Conservation (phyloP, 2,329 filamentous ascomycete species). For the Scedosporium boydii region DNA sequence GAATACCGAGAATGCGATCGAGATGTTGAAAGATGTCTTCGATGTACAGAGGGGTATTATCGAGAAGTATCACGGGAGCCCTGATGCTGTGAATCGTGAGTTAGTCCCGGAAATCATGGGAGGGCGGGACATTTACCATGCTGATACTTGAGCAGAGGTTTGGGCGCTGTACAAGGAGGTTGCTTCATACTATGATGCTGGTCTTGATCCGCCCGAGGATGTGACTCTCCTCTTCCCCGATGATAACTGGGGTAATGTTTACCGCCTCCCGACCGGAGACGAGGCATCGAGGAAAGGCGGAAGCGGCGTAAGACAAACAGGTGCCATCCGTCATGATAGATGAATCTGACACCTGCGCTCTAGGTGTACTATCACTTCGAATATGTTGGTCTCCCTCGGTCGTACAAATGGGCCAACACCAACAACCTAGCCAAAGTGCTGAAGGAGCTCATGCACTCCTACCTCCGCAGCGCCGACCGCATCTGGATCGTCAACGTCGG, state of each 20-base stretch:
- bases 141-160: slow-evolving; percentile 31
- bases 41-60: slow-evolving; percentile 8
- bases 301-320: slow-evolving; percentile 32
- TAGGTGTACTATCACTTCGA: slow-evolving; percentile 47
- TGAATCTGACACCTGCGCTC: slow-evolving; percentile 14
- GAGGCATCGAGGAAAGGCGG: slow-evolving; percentile 46
- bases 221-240: slow-evolving; percentile 52
- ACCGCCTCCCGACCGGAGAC: slow-evolving; percentile 41
- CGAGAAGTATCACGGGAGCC: slow-evolving; percentile 7
- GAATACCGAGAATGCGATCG: background rate
- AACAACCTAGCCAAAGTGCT: slow-evolving; percentile 30
- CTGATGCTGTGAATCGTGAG: slow-evolving; percentile 7
- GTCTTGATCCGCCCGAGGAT: slow-evolving; percentile 43
- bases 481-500: slow-evolving; percentile 60
- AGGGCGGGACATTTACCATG: background rate
- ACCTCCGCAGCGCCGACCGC: slow-evolving; percentile 43
- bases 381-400: slow-evolving; percentile 36
- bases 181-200: slow-evolving; percentile 47
- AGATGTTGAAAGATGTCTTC: slow-evolving; percentile 8
- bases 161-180: slow-evolving; percentile 57
- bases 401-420: slow-evolving; percentile 51
- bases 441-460: slow-evolving; percentile 40
- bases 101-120: background rate
- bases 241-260: slow-evolving; percentile 51
- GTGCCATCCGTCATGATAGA: background rate